Evolutionary conservation across 192 early-diverging fungal species (phyloP).

Genomic region (Coemansia asiatica): DNA sequence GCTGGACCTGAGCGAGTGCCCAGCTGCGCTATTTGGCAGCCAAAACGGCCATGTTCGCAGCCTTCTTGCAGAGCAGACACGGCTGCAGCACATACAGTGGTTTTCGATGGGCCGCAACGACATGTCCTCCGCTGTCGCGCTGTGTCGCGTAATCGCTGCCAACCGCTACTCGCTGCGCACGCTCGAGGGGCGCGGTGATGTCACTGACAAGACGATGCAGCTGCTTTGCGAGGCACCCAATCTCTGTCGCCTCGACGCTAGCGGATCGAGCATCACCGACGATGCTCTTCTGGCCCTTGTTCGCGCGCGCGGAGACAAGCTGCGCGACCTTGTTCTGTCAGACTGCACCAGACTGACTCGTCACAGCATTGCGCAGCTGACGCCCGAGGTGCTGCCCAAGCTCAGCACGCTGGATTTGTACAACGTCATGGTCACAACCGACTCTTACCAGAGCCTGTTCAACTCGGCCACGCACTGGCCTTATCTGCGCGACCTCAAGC

Average conservation of each 20-base stretch:
- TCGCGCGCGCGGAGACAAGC: slow-evolving; percentile 13
- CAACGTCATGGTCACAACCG: slow-evolving; percentile 51
- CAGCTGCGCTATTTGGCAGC: slow-evolving; percentile 20
- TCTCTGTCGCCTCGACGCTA: slow-evolving; percentile 31
- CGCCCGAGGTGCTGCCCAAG: slow-evolving; percentile 32
- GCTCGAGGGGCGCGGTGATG: slow-evolving; percentile 36
- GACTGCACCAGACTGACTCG: slow-evolving; percentile 47
- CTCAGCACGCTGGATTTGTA: slow-evolving; percentile 40
- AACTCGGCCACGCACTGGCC: slow-evolving; percentile 41
- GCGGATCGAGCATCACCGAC: slow-evolving; percentile 45
- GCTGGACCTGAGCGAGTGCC: slow-evolving; percentile 52
- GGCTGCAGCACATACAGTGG: slow-evolving; percentile 39
- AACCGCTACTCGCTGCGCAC: slow-evolving; percentile 28
- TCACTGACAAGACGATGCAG: slow-evolving; percentile 27
- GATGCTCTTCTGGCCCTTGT: slow-evolving; percentile 36
- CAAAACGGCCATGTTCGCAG: background rate
- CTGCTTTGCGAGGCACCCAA: slow-evolving; percentile 36
- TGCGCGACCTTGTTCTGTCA: slow-evolving; percentile 42
- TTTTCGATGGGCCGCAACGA: slow-evolving; percentile 51
- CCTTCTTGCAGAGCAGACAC: slow-evolving; percentile 10
- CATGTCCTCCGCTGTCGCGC: slow-evolving; percentile 42
- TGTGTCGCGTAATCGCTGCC: slow-evolving; percentile 22
- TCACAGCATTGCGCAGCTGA: slow-evolving; percentile 39
- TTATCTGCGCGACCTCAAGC: slow-evolving; percentile 44
- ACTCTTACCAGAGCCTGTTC: slow-evolving; percentile 47